Evolutionary conservation across 768 basidiomycete species (phyloP), one percentile per base, ranked within the genome.

Genomic region (Candolleomyces aberdarensis): DNA sequence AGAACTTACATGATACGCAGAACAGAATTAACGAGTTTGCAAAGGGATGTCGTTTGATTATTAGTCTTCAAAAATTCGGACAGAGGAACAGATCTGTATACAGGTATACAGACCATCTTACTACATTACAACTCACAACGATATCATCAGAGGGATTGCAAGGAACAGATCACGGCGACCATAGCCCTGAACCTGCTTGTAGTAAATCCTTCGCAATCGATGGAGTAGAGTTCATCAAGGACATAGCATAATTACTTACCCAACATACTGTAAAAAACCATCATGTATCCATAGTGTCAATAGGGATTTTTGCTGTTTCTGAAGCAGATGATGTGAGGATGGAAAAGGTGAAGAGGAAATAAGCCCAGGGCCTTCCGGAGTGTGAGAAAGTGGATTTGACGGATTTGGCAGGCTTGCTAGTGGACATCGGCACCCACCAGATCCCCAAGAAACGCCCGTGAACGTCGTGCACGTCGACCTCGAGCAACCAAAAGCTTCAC

Each of bases 401-500:
- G 66, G 62, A 66, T 66, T 65, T 61, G 71, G 70, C 70, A 72
- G 71, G 70, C 67, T 70, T 72, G 51, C 71, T 67, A 20, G 67
- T 69, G 67, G 68, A 62, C 68, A 64, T 69, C 68, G 66, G 69
- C 69, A 67, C 72, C 71, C 68, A 69, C 72, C 72, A 71, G 67
- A 75, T 66, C 70, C 62, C 69, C 67, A 71, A 75, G 74, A 74
- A 66, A 66, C 71, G 72, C 72, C 72, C 72, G 76, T 76, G 74
- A 74, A 75, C 78, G 77, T 80, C 78, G 77, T 71, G 70, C 71
- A 75, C 72, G 74, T 75, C 76, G 76, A 76, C 75, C 65, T 70
- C 73, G 69, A 73, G 74, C 74, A 64, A 56, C 63, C 64, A 68
- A 65, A 73, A 75, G 71, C 75, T 77, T 76, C 71, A 76, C 77